Evolutionary conservation across 2,329 filamentous ascomycete species (phyloP).

Genomic region (Diaporthe longicolla): DNA sequence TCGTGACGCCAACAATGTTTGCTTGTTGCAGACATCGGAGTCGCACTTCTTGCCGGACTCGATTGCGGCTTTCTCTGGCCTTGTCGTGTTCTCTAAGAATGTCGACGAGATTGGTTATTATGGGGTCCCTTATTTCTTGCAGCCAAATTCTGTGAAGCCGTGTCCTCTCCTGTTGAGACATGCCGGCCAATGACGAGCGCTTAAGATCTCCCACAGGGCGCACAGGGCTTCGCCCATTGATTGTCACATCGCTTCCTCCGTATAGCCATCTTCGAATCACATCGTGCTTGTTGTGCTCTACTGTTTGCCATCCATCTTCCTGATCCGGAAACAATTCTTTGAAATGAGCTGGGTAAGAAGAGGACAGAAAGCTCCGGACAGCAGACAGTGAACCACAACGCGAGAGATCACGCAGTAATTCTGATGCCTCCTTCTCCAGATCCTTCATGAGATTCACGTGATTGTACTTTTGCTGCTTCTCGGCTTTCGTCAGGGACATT

Average conservation of each 20-base stretch:
- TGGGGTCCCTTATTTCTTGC: constrained; percentile 45
- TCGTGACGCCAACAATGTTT: constrained; percentile 71
- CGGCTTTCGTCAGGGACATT: constrained; percentile 55
- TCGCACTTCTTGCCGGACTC: constrained; percentile 51
- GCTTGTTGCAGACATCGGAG: constrained; percentile 56
- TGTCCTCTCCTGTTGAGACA: constrained; percentile 46
- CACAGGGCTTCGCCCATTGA: background rate
- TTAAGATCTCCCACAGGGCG: background rate
- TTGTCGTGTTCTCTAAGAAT: constrained; percentile 41
- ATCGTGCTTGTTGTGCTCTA: constrained; percentile 8
- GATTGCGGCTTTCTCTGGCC: background rate
- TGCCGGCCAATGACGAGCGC: constrained; percentile 39
- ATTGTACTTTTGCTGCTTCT: constrained; percentile 47
- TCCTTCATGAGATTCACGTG: background rate
- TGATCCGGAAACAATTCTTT: background rate
- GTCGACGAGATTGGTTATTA: constrained; percentile 40
- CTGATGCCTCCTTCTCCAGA: background rate
- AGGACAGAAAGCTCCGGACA: background rate
- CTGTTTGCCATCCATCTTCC: constrained; percentile 42
- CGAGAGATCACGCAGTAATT: background rate
- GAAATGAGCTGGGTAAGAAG: background rate
- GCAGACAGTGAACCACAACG: background rate
- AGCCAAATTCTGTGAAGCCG: constrained; percentile 51
- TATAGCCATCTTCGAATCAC: constrained; percentile 46
- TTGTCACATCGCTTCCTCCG: constrained; percentile 11